Percentiles rank a stretch among this genome's conserved stretches.
Evolutionary conservation across 345 rosid species (phyloP).

Genomic region (Viola odorata): DNA sequence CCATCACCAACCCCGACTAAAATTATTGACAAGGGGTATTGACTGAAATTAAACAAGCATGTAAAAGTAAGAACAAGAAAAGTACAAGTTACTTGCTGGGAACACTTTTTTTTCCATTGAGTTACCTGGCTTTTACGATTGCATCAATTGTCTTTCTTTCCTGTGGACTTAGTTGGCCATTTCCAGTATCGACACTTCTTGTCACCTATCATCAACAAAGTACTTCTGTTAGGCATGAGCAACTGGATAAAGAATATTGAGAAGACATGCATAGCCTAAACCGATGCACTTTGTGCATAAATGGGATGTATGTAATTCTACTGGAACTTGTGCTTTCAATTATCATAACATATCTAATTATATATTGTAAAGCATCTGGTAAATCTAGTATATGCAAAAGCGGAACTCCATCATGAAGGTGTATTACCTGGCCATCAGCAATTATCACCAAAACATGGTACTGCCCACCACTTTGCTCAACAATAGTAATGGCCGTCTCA

Average conservation of each 20-base stretch:
- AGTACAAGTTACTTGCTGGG: not conserved
- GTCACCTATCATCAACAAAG: constrained; percentile 52
- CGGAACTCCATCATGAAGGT: not conserved
- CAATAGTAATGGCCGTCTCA: constrained; percentile 90
- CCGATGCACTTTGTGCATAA: not conserved
- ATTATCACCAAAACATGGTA: constrained; percentile 90
- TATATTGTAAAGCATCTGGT: not conserved
- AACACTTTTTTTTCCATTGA: not conserved
- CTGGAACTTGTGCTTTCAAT: not conserved
- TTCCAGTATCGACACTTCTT: constrained; percentile 70
- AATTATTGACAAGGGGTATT: constrained; percentile 79
- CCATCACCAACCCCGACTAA: constrained; percentile 98
- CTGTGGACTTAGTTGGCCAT: constrained; percentile 78
- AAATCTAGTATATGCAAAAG: not conserved
- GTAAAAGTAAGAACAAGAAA: not conserved
- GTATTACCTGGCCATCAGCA: constrained; percentile 94
- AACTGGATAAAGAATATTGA: not conserved
- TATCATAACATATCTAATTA: not conserved
- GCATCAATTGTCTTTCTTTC: constrained; percentile 91
- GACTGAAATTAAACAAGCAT: constrained; percentile 36
- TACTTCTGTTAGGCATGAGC: not conserved
- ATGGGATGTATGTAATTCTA: not conserved
- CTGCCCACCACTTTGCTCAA: constrained; percentile 87
- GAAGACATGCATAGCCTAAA: not conserved
- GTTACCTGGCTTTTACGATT: constrained; percentile 85